Evolutionary conservation across 1,284 basidiomycete species (phyloP), one percentile per base, ranked within the genome.

Genomic region (Apiotrichum laibachii): DNA sequence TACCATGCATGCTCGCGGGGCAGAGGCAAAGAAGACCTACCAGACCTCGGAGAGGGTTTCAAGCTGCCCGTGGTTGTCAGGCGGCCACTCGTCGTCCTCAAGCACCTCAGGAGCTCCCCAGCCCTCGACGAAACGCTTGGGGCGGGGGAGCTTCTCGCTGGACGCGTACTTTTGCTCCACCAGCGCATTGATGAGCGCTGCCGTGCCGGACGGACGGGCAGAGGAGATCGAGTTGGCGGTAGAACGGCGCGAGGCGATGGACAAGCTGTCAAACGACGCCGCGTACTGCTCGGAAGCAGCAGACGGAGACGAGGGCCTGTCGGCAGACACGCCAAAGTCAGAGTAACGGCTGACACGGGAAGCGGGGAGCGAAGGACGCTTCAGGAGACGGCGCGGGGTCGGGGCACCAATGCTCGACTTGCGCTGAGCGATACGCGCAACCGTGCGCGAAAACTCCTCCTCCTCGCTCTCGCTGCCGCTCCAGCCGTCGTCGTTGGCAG

Each of bases 31-130:
- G 26, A 3, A 31, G 26, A 31, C 1, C 48, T 48, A 57, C 56
- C 56, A 57, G 37, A 13, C 50, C 21, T 58, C 52, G 34, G 34
- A 40, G 18, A 53, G 45, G 33, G 44, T 44, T 15, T 55, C 48
- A n/a, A 42, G 35, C 15, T 42, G 5, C 34, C 9, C 34, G 45
- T n/a, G 9, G 37, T 54, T 46, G 39, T 60, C 57, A n/a, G 55
- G 57, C 11, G 62, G 62, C 62, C 62, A 63, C 49, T 63, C 63
- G 50, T 69, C 67, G 49, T 71, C 69, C 50, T 66, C 59, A 16
- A 72, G 62, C 19, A 72, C 62, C 53, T 72, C 71, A 13, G 71
- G 70, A 33, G 65, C 65, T n/a, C 72, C 72, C 72, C 72, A 73
- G 33, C 66, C 70, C 16, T 63, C 61, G 18, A 69, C 62, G n/a